phyloP scores from a whole-genome alignment of 2,329 filamentous ascomycete species.

The Cladosporium colombiae region DNA sequence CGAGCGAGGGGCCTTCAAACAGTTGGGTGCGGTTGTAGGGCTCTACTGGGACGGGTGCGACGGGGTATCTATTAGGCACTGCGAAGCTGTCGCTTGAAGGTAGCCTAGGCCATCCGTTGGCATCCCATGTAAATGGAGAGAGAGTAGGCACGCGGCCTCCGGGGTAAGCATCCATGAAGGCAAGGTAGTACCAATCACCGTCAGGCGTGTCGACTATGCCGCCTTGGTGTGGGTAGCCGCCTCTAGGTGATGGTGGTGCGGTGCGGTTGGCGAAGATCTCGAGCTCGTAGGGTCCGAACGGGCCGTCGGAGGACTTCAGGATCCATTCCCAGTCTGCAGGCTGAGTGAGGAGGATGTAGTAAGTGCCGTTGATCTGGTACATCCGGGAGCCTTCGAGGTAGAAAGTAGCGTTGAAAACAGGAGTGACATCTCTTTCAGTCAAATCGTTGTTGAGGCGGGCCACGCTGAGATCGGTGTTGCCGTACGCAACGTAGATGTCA shows the following conservation, averaged over 20 bases:
- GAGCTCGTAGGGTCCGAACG: constrained; percentile 56
- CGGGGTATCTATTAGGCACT: constrained; percentile 42
- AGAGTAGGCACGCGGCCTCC: constrained; percentile 59
- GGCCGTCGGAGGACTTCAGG: constrained; percentile 49
- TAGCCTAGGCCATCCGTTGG: constrained; percentile 55
- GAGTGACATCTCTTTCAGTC: constrained; percentile 46
- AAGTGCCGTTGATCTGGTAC: constrained; percentile 58
- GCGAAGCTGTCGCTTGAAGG: constrained; percentile 48
- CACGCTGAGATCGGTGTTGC: constrained; percentile 51
- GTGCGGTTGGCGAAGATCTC: constrained; percentile 46
- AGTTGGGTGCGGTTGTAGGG: constrained; percentile 40
- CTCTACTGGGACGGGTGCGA: constrained; percentile 35
- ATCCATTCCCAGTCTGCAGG: constrained; percentile 52
- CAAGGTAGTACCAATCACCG: constrained; percentile 61
- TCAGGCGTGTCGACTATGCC: constrained; percentile 55
- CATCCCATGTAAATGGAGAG: constrained; percentile 55
- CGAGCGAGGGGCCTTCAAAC: constrained; percentile 48
- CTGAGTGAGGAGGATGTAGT: constrained; percentile 57
- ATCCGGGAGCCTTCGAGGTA: constrained; percentile 55
- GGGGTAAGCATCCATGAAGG: constrained; percentile 59
- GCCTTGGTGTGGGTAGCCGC: constrained; percentile 52
- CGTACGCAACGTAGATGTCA: constrained; percentile 60
- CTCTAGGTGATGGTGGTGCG: constrained; percentile 31
- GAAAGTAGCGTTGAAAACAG: constrained; percentile 45
- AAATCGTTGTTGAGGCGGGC: constrained; percentile 54